Evolutionary conservation across 495 filamentous ascomycete species (phyloP), one percentile per base, ranked within the genome.

Genomic region (Collariella sp.): DNA sequence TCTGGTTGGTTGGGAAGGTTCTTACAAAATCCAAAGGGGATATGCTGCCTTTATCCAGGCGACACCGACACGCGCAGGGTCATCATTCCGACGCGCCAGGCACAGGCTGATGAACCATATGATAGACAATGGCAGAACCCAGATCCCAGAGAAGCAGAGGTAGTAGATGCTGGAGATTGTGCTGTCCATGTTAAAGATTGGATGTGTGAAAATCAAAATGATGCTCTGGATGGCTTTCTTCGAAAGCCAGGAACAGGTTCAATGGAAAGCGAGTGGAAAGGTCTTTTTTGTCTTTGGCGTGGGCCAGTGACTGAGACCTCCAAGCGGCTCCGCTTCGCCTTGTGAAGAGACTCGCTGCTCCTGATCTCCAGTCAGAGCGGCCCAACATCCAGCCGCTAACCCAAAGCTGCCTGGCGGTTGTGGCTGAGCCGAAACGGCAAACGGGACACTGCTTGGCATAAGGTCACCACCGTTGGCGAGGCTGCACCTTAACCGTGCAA

Each of bases 61-160:
- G 33, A 67, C n/a, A 24, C 53, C 59, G 13, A 34, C 24, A 0
- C 64, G 57, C 0, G 62, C 64, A 0, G 62, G 62, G 45, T 67
- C 64, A 5, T 31, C 9, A 3, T 55, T 51, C 9, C 59, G 50
- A 23, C 52, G 64, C 2, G 51, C 62, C 18, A 44, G 29, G 18
- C 52, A 55, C n/a, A 67, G 36, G 48, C 44, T 50, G 39, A 65
- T 40, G 42, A 46, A 24, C 60, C 60, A 65, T 12, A 67, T 20
- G 34, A 65, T 31, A 15, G 51, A 33, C 16, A 63, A 33, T 0
- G 62, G 60, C 11, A 18, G 53, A 46, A 59, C 36, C 26, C 42
- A 59, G 2, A 65, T 19, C n/a, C 45, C 60, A 0, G 26, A 13
- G 18, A 65, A 29, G 47, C 22, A 33, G 2, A 40, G 15, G 23